Percentiles rank a stretch among this genome's conserved stretches.
phyloP scores from a whole-genome alignment of 2,329 filamentous ascomycete species.

The Leptographium flavum region DNA sequence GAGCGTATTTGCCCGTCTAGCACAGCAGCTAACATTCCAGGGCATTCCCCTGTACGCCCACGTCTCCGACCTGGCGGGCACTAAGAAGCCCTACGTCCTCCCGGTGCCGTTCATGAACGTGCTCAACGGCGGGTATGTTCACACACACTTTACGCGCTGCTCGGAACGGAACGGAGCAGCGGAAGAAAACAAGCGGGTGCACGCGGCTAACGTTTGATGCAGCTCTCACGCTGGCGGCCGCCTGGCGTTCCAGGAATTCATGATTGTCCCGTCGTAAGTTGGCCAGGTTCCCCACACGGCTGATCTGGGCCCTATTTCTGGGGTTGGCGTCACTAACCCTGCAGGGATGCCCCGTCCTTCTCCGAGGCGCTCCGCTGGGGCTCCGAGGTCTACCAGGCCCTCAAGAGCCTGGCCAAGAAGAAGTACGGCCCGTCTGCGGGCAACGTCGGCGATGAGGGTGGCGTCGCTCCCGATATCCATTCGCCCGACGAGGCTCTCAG shows the following conservation, averaged over 20 bases:
- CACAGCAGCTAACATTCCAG: no score
- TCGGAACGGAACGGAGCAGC: neutral
- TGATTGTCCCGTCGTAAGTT: constrained; percentile 75
- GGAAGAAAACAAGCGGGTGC: neutral
- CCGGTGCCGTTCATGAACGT: constrained; percentile 8
- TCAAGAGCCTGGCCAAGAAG: constrained; percentile 96
- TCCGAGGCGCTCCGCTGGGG: constrained; percentile 92
- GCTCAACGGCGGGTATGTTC: constrained; percentile 42
- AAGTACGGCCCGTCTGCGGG: constrained; percentile 97
- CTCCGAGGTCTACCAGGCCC: constrained; percentile 93
- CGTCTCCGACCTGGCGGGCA: constrained; percentile 74
- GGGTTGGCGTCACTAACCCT: constrained; percentile 7
- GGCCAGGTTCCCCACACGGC: neutral
- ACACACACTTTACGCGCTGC: neutral
- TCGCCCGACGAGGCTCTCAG: constrained; percentile 92
- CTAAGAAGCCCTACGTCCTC: constrained; percentile 18
- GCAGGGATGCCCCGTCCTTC: constrained; percentile 72
- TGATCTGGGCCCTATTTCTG: neutral
- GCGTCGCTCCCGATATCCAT: constrained; percentile 98
- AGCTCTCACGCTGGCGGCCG: constrained; percentile 94
- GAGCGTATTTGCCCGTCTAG: no score
- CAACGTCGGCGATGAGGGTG: constrained; percentile 98
- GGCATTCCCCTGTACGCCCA: constrained; percentile 76
- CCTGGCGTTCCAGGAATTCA: constrained; percentile 91
- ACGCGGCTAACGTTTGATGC: neutral